Conservation (phyloP, 2,329 filamentous ascomycete species). For the Penicillium glabrum region DNA sequence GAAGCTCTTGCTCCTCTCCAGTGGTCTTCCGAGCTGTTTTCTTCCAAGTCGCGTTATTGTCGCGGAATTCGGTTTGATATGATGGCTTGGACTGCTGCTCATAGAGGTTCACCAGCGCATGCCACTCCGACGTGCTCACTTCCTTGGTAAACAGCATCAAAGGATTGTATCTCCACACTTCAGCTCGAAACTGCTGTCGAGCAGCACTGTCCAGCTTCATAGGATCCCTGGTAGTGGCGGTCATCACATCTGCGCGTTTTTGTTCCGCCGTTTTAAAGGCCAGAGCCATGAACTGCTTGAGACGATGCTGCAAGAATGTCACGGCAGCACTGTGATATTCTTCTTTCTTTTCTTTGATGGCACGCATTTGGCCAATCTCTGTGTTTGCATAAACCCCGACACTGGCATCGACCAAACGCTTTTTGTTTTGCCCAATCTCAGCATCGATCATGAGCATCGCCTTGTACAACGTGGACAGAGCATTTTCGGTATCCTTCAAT, state of each 20-base stretch:
- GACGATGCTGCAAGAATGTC: constrained; percentile 68
- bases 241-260: constrained; percentile 65
- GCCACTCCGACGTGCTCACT: constrained; percentile 79
- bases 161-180: constrained; percentile 85
- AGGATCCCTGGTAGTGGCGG: constrained; percentile 40
- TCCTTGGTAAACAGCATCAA: constrained; percentile 86
- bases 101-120: constrained; percentile 75
- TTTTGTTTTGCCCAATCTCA: constrained; percentile 61
- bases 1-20: constrained; percentile 75
- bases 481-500: constrained; percentile 73
- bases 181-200: constrained; percentile 68
- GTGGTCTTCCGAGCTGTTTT: constrained; percentile 71
- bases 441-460: constrained; percentile 94
- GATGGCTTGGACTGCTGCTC: constrained; percentile 72
- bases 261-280: constrained; percentile 76
- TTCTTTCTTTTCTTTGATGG: constrained; percentile 91
- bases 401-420: constrained; percentile 49
- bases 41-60: constrained; percentile 76
- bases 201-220: constrained; percentile 68
- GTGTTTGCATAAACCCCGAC: constrained; percentile 68
- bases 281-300: constrained; percentile 78
- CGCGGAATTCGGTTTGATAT: constrained; percentile 80
- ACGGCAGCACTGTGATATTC: constrained; percentile 76
- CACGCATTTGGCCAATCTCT: constrained; percentile 79
- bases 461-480: constrained; percentile 80